phyloP scores from a whole-genome alignment of 208 protist species.

The Endotrypanum monterogeii region DNA sequence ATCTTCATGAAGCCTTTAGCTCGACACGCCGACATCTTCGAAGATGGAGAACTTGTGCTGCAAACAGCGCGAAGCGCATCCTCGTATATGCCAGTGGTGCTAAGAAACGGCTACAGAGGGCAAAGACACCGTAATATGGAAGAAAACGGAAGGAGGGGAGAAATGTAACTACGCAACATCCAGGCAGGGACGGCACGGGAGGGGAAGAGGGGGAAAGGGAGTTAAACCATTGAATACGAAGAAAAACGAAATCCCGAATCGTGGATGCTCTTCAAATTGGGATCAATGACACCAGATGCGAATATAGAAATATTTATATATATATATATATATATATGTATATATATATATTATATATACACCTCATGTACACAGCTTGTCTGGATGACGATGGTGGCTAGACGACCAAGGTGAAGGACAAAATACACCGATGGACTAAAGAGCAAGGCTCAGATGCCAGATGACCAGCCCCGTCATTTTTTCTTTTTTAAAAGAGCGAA shows the following conservation, averaged over 20 bases:
- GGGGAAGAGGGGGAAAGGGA: background rate
- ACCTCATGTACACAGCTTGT: too few relatives aligned
- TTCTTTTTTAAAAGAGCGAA: background rate
- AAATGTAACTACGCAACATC: background rate
- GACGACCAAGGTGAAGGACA: background rate
- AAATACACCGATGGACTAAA: background rate
- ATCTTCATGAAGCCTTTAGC: background rate
- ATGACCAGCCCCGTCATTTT: background rate
- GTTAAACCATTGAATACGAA: background rate
- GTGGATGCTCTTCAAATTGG: background rate
- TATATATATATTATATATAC: too few relatives aligned
- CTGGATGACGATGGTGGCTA: background rate
- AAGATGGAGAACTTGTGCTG: background rate
- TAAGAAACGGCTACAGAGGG: background rate
- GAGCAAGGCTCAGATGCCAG: background rate
- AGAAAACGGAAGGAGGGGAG: background rate
- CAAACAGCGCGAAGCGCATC: background rate
- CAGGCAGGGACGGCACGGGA: too few relatives aligned
- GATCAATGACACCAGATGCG: too few relatives aligned
- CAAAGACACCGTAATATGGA: too few relatives aligned
- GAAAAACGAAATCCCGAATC: background rate
- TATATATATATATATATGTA: too few relatives aligned
- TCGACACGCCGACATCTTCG: background rate
- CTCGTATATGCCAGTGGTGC: background rate
- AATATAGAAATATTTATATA: too few relatives aligned